A percentile compares a stretch with the other conserved stretches of the same genome.
phyloP scores from a whole-genome alignment of 1,139 yeast genomes.

The Suhomyces anneliseae region DNA sequence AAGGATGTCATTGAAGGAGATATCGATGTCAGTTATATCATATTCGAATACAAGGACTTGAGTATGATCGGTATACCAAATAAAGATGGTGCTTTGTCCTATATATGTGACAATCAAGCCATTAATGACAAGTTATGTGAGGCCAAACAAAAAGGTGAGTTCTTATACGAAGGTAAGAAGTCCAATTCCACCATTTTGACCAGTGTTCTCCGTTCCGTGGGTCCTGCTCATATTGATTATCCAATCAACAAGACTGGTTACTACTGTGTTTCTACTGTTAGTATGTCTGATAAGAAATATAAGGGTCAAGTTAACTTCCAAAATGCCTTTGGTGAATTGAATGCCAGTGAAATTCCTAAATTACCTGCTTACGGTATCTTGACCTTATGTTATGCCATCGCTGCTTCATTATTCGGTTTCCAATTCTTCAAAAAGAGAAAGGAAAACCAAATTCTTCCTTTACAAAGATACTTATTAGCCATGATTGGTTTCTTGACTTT shows the following conservation, averaged over 20 bases:
- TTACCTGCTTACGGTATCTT: slow-evolving; percentile 85
- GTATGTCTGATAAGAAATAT: slow-evolving; percentile 42
- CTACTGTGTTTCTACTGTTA: slow-evolving; percentile 79
- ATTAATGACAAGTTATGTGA: slow-evolving; percentile 55
- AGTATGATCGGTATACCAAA: slow-evolving; percentile 56
- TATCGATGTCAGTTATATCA: slow-evolving; percentile 59
- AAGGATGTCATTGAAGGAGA: slow-evolving; percentile 26
- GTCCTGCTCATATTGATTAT: slow-evolving; percentile 63
- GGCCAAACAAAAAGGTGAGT: slow-evolving; percentile 55
- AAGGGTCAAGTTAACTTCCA: slow-evolving; percentile 73
- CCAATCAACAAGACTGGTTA: slow-evolving; percentile 76
- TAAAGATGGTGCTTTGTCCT: slow-evolving; percentile 40
- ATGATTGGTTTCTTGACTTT: slow-evolving; percentile 79
- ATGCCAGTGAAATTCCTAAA: slow-evolving; percentile 90
- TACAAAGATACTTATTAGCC: slow-evolving; percentile 86
- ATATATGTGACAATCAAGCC: slow-evolving; percentile 77
- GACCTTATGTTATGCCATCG: slow-evolving; percentile 79
- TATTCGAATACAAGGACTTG: slow-evolving; percentile 83
- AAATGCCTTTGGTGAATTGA: slow-evolving; percentile 85
- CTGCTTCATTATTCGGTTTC: slow-evolving; percentile 79
- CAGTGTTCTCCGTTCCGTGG: slow-evolving; percentile 53
- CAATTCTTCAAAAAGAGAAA: slow-evolving; percentile 80
- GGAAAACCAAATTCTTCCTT: slow-evolving; percentile 76
- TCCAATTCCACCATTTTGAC: slow-evolving; percentile 60
- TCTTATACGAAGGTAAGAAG: slow-evolving; percentile 48